Evolutionary conservation across 2,329 filamentous ascomycete genomes (phyloP).

Genomic region (Fusarium graminum): DNA sequence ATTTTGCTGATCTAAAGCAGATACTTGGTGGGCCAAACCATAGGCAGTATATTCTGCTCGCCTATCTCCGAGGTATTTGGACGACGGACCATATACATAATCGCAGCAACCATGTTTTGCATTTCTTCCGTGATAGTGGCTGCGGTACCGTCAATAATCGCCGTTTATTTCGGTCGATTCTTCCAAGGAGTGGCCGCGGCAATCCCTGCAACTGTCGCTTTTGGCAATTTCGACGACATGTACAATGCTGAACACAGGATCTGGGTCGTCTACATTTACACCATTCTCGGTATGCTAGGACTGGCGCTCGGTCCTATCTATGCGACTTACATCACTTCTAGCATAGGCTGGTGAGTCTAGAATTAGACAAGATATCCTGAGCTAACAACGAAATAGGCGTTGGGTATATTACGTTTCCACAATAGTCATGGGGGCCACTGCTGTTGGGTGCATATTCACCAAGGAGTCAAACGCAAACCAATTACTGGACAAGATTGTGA

Average conservation of each 20-base stretch:
- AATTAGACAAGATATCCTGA: fast-evolving
- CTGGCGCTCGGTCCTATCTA: constrained; percentile 9
- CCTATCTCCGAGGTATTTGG: constrained; percentile 15
- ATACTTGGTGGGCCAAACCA: constrained; percentile 6
- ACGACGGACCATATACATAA: constrained; percentile 8
- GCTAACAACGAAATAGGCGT: not conserved
- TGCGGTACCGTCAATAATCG: constrained; percentile 3
- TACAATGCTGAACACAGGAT: constrained; percentile 18
- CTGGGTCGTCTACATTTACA: constrained; percentile 21
- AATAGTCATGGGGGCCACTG: constrained; percentile 1
- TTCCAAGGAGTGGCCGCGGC: constrained; percentile 7
- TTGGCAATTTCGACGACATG: constrained; percentile 18
- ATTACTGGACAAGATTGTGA: constrained; percentile 9
- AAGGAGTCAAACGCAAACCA: constrained; percentile 18
- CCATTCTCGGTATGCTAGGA: constrained; percentile 16
- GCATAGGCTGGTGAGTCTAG: constrained; percentile 10
- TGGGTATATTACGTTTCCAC: constrained; percentile 25
- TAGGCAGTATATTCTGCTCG: constrained; percentile 11
- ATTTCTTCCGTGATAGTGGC: constrained; percentile 5
- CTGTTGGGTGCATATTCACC: constrained; percentile 12
- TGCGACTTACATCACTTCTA: constrained; percentile 8
- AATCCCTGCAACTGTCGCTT: constrained; percentile 14
- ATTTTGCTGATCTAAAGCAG: not conserved
- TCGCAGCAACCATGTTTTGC: constrained; percentile 7
- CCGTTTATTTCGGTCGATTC: constrained; percentile 5